Base-by-base conservation (phyloP, 805 yeast species). In the Candida chilensis region DNA sequence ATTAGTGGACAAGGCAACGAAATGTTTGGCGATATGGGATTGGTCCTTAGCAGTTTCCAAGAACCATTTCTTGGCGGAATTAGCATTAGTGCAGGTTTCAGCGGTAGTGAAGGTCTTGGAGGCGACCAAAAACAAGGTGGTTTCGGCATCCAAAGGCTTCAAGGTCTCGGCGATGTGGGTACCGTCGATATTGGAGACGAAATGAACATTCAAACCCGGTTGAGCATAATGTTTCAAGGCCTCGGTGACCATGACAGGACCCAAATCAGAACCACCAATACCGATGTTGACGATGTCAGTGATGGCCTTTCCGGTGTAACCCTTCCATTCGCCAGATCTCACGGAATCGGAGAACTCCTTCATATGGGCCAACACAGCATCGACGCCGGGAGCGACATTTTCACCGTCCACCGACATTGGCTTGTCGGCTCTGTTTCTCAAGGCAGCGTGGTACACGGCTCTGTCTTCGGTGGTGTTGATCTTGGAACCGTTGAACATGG, bases 101-200 rank as follows among this genome's bases (percentile, higher is more conserved):
- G 97, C 96, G 41, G 98, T 92, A 53, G 98, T 92, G 76, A 92
- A 92, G 38, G 98, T 92, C 78, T 92, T 92, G 41, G 96, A 88
- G 27, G 96, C 96, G 52, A 88, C 68, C 60, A 85, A 69, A 60
- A 85, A 85, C 57, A 92, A 70, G 21, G 98, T 92, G 37, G 96
- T 84, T 61, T 92, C 98, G 34, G 90, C 81, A 57, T 85, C 61
- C 48, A 83, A 68, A 32, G 54, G 54, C 60, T 83, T 84, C 54
- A 92, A 66, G 36, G 86, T 73, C 66, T 90, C 98, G 39, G 95
- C 92, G 56, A 90, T 70, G 64, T 88, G 95, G 34, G 98, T 92
- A 56, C 98, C 98, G 56, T 92, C 98, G 52, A 92, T 90, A 75
- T 92, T 92, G 44, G 97, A 90, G 38, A 92, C 98, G 60, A 88